phyloP scores from a whole-genome alignment of 176 grass and related monocot species.

The Oropetium thomaeum region DNA sequence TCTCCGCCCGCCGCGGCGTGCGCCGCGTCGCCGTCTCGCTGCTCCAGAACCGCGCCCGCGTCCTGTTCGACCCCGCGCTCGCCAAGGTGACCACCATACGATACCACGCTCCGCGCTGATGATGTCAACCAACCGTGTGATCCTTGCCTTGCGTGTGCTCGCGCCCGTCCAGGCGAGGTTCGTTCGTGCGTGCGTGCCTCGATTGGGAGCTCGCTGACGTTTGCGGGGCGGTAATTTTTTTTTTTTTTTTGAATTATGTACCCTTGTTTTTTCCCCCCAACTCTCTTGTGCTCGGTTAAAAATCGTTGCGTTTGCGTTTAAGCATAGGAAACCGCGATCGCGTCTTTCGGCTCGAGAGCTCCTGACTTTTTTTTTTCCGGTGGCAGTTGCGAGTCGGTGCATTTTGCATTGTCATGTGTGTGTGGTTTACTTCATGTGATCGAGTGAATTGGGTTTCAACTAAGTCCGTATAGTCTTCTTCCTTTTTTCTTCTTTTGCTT shows the following conservation, averaged over 20 bases:
- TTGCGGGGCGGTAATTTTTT: not conserved
- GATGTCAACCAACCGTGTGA: not conserved
- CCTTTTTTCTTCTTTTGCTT: constrained; percentile 16
- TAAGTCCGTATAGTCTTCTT: not conserved
- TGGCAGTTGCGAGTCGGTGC: not conserved
- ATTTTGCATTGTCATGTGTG: not conserved
- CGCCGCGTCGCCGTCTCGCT: constrained; percentile 71
- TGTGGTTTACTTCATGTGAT: not conserved
- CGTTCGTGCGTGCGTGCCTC: too few relatives aligned
- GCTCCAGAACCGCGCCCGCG: constrained; percentile 88
- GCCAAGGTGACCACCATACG: constrained; percentile 45
- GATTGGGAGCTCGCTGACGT: constrained; percentile 17
- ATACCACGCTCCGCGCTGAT: not conserved
- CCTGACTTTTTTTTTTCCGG: not conserved
- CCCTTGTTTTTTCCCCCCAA: not conserved
- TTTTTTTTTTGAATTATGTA: not conserved
- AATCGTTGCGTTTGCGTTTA: not conserved
- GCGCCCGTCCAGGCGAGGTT: not conserved
- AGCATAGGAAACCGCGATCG: not conserved
- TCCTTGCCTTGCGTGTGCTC: constrained; percentile 23
- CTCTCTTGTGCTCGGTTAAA: not conserved
- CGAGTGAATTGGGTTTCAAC: not conserved
- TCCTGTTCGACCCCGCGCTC: constrained; percentile 76
- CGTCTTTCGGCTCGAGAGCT: not conserved
- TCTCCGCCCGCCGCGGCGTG: constrained; percentile 60